These are phyloP conservation scores for Lepiota brunneoincarnata DNA, from an alignment of 768 basidiomycete genomes.

Conservation along the genomic window DNA sequence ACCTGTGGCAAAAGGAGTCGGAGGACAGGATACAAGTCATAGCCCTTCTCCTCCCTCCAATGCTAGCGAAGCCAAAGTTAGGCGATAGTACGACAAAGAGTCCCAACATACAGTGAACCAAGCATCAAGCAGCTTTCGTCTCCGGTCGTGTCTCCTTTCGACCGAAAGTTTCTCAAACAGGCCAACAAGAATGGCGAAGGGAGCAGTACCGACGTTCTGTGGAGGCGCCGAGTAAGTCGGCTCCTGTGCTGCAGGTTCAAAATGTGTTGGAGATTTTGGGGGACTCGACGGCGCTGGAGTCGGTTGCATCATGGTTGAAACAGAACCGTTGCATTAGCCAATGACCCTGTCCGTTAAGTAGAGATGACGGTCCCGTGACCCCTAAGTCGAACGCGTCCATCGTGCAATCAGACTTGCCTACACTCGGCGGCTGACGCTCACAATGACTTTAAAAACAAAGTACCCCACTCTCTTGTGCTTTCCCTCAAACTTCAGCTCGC, in stretches of 20 bases:
- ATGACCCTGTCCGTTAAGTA: neutral
- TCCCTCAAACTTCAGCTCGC: conserved; percentile 17
- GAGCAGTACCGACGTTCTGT: conserved; percentile 64
- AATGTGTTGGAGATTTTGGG: conserved; percentile 39
- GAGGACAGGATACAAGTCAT: conserved; percentile 87
- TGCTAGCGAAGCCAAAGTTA: conserved; percentile 42
- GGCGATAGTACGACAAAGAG: neutral
- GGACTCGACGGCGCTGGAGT: conserved; percentile 67
- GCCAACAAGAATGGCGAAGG: conserved; percentile 62
- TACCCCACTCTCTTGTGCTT: neutral
- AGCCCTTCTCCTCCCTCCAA: conserved; percentile 85
- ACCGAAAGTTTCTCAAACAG: conserved; percentile 75
- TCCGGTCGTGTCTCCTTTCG: conserved; percentile 72
- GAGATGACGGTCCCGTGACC: conserved; percentile 19
- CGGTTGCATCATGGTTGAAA: conserved; percentile 50
- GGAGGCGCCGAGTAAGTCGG: conserved; percentile 53
- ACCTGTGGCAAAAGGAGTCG: conserved; percentile 90
- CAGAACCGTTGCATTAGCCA: no score
- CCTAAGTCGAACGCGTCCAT: conserved; percentile 31
- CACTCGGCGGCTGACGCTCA: neutral
- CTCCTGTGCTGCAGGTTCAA: conserved; percentile 26
- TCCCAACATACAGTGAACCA: conserved; percentile 75
- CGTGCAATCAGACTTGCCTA: conserved; percentile 21
- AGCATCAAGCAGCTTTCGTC: conserved; percentile 61
- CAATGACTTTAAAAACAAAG: no score